Base-by-base conservation (phyloP, 2,329 filamentous ascomycete genomes). In the Atkinsonella hypoxylon region DNA sequence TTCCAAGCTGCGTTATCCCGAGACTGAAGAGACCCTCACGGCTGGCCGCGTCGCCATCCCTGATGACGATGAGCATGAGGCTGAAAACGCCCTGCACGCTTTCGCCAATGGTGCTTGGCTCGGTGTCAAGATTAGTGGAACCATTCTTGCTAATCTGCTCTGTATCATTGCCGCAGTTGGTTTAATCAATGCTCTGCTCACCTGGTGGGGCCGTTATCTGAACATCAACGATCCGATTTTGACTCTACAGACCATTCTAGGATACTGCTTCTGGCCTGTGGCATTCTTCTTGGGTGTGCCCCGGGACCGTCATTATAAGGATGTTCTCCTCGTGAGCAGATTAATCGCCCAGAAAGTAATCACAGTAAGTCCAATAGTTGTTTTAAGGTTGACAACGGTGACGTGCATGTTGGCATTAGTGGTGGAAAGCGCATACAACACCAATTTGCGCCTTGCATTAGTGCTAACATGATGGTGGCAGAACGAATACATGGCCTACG, bases 301-400 rank as follows among this genome's bases (percentile, higher is more conserved):
- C n/a, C 62, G 83, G 75, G 15, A 80, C 81, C 70, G 74, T 2
- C 51, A 78, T 81, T 70, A 74, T 7, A 50, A 77, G 47, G 77
- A 85, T 50, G 68, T 95, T 1, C 77, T 87, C 51, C 80, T 79
- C 48, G 89, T 95, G 40, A 81, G 78, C 36, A 78, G 85, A 59
- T 76, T 96, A 41, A 93, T 95, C 56, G 89, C 87, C 50, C 74
- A 85, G 59, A 95, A 96, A 72, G 75, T 95, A 60, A 82, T 96
- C 62, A 83, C 83, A 62, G 70, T 70, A 71, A 75, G 69, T 67
- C 26, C 2, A 22, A 26, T 12, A 26, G n/a, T 42, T 44, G 11
- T 38, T 20, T n/a, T 18, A 39, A 7, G 4, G 26, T 26, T 26
- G 26, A 26, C 26, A 8, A 26, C 26, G 26, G 26, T 26, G 26